phyloP scores from a whole-genome alignment of 257 asterid species.

The Gentiana dahurica region DNA sequence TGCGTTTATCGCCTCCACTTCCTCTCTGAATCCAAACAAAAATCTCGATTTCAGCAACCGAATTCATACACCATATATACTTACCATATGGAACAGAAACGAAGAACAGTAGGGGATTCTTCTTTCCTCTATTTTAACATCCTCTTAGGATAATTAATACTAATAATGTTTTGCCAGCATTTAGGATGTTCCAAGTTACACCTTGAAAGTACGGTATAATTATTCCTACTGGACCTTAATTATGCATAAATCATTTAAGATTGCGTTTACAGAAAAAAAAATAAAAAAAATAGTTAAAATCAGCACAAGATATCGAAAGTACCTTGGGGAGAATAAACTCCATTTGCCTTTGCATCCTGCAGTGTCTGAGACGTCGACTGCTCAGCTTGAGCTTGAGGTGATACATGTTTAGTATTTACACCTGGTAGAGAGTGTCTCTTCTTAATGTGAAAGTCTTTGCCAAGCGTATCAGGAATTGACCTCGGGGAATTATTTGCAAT shows the following conservation, averaged over 20 bases:
- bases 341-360: constrained; percentile 55
- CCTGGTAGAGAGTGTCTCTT: constrained; percentile 87
- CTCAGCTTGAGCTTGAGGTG: constrained; percentile 68
- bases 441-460: constrained; percentile 52
- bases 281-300: too few species aligned
- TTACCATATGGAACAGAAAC: not conserved
- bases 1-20: constrained; percentile 62
- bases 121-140: not conserved
- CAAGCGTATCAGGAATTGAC: constrained; percentile 87
- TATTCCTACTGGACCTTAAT: not conserved
- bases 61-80: not conserved
- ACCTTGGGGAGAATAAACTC: constrained; percentile 79
- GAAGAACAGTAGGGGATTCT: not conserved
- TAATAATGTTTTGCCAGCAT: not conserved
- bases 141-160: not conserved
- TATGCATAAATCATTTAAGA: constrained; percentile 1
- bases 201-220: not conserved
- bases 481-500: constrained; percentile 67
- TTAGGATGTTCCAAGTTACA: not conserved
- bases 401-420: constrained; percentile 65
- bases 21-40: constrained; percentile 42
- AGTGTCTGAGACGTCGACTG: constrained; percentile 72
- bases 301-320: constrained; percentile 3
- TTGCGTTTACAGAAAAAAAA: not conserved
- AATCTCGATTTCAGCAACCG: constrained; percentile 2